Evolutionary conservation across 2,329 filamentous ascomycete species (phyloP).

Genomic region (Didymella arachidicola): DNA sequence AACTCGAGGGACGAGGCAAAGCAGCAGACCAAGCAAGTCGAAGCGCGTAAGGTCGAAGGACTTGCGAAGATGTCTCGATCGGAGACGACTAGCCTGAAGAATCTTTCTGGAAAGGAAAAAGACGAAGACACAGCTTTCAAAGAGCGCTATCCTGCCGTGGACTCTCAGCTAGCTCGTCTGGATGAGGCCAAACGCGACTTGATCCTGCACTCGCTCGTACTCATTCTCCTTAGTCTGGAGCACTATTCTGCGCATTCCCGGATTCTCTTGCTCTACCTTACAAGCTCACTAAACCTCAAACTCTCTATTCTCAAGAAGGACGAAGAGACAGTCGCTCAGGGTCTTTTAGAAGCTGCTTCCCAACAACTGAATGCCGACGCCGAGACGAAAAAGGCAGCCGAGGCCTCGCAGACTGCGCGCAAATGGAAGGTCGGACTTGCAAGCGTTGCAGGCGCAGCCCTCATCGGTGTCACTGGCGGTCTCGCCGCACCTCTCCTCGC

Average conservation of each 20-base stretch:
- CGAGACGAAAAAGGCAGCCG: slow-evolving; percentile 75
- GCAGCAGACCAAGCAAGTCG: slow-evolving; percentile 38
- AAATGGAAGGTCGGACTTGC: slow-evolving; percentile 87
- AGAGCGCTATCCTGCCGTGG: slow-evolving; percentile 53
- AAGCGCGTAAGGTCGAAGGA: slow-evolving; percentile 30
- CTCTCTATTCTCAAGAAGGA: slow-evolving; percentile 70
- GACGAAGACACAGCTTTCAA: slow-evolving; percentile 51
- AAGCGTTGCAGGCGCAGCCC: slow-evolving; percentile 83
- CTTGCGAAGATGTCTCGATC: slow-evolving; percentile 41
- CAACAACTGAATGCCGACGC: slow-evolving; percentile 78
- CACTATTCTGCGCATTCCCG: slow-evolving; percentile 79
- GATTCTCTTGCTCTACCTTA: slow-evolving; percentile 72
- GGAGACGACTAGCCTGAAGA: slow-evolving; percentile 35
- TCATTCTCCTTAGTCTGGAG: slow-evolving; percentile 78
- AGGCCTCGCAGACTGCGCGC: slow-evolving; percentile 69
- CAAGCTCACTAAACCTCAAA: slow-evolving; percentile 75
- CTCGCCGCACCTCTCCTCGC: slow-evolving; percentile 79
- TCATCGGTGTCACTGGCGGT: slow-evolving; percentile 83
- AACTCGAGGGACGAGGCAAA: slow-evolving; percentile 48
- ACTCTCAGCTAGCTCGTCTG: slow-evolving; percentile 61
- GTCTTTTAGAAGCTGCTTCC: slow-evolving; percentile 73
- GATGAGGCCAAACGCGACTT: slow-evolving; percentile 69
- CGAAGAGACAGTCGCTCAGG: slow-evolving; percentile 77
- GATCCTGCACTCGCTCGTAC: slow-evolving; percentile 74
- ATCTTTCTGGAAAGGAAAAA: slow-evolving; percentile 38